These are phyloP conservation scores for Suillus subalutaceus DNA, from an alignment of 768 basidiomycete genomes.

Conservation along the genomic window DNA sequence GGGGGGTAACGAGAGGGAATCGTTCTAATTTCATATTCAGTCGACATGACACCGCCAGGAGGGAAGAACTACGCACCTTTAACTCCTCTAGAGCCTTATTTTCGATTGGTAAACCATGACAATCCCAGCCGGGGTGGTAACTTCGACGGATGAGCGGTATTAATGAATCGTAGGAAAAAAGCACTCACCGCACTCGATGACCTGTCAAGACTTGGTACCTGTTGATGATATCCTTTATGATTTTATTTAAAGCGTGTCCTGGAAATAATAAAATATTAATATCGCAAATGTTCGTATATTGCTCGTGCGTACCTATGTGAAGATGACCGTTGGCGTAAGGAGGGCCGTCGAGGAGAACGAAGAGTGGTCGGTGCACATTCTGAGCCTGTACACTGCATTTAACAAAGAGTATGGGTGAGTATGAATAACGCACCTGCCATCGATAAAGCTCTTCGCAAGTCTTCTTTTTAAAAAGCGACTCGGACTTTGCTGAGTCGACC, in stretches of 20 bases:
- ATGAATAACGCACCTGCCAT: constrained; percentile 64
- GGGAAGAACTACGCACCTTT: constrained; percentile 45
- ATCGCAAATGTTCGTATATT: neutral
- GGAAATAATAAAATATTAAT: neutral
- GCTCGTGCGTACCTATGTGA: constrained; percentile 74
- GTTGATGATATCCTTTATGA: constrained; percentile 94
- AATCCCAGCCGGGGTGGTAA: constrained; percentile 97
- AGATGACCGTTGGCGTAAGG: constrained; percentile 97
- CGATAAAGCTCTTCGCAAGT: constrained; percentile 77
- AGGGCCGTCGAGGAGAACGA: constrained; percentile 93
- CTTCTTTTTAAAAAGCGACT: constrained; percentile 57
- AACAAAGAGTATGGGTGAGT: neutral
- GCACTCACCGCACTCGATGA: constrained; percentile 76
- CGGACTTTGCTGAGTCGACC: constrained; percentile 64
- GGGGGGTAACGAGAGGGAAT: constrained; percentile 58
- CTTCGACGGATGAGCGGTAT: constrained; percentile 42
- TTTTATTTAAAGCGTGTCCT: constrained; percentile 97
- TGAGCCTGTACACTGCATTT: constrained; percentile 49
- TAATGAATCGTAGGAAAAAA: constrained; percentile 4
- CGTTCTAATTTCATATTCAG: constrained; percentile 42
- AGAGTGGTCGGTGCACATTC: constrained; percentile 66
- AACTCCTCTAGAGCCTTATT: constrained; percentile 86
- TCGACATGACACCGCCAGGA: neutral
- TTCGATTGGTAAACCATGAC: constrained; percentile 96
- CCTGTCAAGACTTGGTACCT: constrained; percentile 84